Base-by-base conservation (phyloP, 2,329 filamentous ascomycete genomes). In the Cordyceps farinosa region DNA sequence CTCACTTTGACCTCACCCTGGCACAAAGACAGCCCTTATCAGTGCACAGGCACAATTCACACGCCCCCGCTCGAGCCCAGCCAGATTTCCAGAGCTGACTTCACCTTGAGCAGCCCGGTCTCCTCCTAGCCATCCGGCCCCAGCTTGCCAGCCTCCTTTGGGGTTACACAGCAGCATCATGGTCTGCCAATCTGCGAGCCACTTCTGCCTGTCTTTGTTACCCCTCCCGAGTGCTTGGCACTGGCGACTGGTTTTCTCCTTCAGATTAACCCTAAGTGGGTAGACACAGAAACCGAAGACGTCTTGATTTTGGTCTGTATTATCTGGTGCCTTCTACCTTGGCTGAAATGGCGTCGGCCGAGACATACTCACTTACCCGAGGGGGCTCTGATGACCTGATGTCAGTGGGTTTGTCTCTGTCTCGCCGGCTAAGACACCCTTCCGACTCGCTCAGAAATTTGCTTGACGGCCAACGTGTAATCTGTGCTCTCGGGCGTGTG, bases 1-100 rank as follows among this genome's bases (percentile, higher is more conserved):
- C 45, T 59, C 56, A 59, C 56, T 40, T 51, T 42, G 36, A 15
- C 34, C 47, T 59, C 47, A 59, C 56, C 45, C 45, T 59, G 27
- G 45, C 36, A 59, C 56, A 51, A 44, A 34, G 27, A 44, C 22
- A 15, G 15, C 38, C 40, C 17, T 42, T 47, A n/a, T 29, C 42
- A 34, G 17, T 59, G 36, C 34, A 42, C 45, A 55, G 22, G 10
- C 10, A 17, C 17, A 40, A 8, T 9, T 29, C 29, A 32, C 29
- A 50, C 47, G 22, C 47, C 47, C 47, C 47, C 47, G 32, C 47
- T 27, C 9, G 4, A 11, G 34, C 17, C 50, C 8, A 11, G 4
- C 54, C 29, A 55, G 27, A 38, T 13, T 3, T 22, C n/a, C 27
- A 48, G 22, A n/a, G 22, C 27, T 51, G 45, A 51, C 15, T 51